These are phyloP conservation scores for Bruguiera sexangula DNA, from an alignment of 345 rosid genomes.

Conservation along the genomic window DNA sequence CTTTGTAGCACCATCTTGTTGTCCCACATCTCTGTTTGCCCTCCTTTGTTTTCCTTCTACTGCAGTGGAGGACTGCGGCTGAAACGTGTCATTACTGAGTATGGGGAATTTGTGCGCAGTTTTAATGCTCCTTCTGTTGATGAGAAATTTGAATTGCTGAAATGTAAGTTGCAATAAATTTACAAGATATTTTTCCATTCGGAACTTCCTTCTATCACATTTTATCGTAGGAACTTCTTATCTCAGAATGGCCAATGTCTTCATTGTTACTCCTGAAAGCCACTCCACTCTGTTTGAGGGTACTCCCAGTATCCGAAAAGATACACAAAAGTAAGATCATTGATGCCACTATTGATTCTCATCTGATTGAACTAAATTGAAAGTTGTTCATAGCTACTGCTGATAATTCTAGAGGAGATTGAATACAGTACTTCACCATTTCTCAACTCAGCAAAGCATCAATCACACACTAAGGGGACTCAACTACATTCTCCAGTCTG, in stretches of 20 bases:
- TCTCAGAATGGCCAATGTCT: constrained; percentile 85
- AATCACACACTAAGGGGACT: not conserved
- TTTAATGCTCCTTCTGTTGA: constrained; percentile 89
- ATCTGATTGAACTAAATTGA: not conserved
- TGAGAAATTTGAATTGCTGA: constrained; percentile 89
- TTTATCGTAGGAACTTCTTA: constrained; percentile 16
- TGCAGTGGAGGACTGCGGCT: constrained; percentile 90
- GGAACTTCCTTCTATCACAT: not conserved
- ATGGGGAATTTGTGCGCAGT: constrained; percentile 77
- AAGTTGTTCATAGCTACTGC: not conserved
- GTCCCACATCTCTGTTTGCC: constrained; percentile 12
- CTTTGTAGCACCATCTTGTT: not conserved
- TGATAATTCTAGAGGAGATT: not conserved
- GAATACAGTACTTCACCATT: not conserved
- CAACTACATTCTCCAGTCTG: not conserved
- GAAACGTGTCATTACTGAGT: constrained; percentile 94
- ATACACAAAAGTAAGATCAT: constrained; percentile 68
- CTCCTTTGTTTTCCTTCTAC: constrained; percentile 10
- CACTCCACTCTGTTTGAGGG: constrained; percentile 90
- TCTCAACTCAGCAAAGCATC: not conserved
- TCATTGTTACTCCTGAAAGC: constrained; percentile 95
- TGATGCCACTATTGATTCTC: not conserved
- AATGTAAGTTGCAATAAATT: constrained; percentile 55
- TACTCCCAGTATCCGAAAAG: constrained; percentile 85
- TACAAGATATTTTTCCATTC: not conserved